A percentile compares a stretch with the other conserved stretches of the same genome.
Evolutionary conservation across 345 rosid genomes (phyloP).

Genomic region (Arabis hirsuta): DNA sequence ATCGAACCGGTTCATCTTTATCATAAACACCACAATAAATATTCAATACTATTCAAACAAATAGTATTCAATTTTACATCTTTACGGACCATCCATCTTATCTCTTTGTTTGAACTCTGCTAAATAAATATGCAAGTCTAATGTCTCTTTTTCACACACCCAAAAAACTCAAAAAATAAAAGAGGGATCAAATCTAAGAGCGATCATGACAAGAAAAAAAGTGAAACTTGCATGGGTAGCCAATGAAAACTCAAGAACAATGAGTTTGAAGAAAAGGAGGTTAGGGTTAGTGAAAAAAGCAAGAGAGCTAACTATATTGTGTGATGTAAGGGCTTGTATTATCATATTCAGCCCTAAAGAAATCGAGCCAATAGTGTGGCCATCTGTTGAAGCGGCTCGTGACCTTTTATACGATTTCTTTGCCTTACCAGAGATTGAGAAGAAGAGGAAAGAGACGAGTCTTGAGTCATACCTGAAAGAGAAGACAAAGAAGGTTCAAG

Average conservation of each 20-base stretch:
- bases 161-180: neutral
- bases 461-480: conserved; percentile 35
- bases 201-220: conserved; percentile 56
- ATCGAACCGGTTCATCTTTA: neutral
- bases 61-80: conserved; percentile 3
- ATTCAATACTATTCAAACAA: neutral
- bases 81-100: neutral
- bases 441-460: conserved; percentile 14
- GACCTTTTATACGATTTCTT: conserved; percentile 27
- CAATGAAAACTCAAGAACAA: conserved; percentile 49
- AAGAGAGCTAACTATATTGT: conserved; percentile 57
- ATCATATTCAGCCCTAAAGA: conserved; percentile 55
- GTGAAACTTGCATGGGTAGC: conserved; percentile 52
- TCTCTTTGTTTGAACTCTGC: neutral
- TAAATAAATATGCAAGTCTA: neutral
- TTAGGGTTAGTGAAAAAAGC: conserved; percentile 64
- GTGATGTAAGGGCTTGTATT: conserved; percentile 60
- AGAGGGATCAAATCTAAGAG: conserved; percentile 14
- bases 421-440: conserved; percentile 23
- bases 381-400: conserved; percentile 39
- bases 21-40: neutral
- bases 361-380: conserved; percentile 58
- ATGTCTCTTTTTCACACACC: neutral
- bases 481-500: conserved; percentile 16
- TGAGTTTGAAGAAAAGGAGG: conserved; percentile 59